Evolutionary conservation across 768 basidiomycete genomes (phyloP), one percentile per base, ranked within the genome.

Genomic region (Tephrocybe sp.): DNA sequence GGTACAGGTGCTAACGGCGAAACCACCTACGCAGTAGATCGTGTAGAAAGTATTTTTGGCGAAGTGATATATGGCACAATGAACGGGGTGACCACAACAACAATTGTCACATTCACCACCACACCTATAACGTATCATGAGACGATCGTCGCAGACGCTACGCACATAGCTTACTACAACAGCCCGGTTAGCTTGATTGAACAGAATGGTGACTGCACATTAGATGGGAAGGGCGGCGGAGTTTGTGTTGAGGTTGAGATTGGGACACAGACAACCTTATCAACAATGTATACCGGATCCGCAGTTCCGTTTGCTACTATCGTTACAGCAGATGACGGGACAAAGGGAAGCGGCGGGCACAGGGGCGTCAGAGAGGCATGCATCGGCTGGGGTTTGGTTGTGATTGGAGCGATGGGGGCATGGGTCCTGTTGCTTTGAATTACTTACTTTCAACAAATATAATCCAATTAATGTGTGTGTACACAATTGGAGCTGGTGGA

Each of bases 51-150:
- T n/a, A 36, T 50, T 2, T 44, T 30, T 11, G 24, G 19, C 22
- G 40, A 42, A 8, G 47, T 31, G 0, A 19, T n/a, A n/a, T n/a
- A n/a, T n/a, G 19, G 3, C 47, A 41, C 24, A 44, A 50, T 12
- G 41, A n/a, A n/a, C n/a, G 35, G 1, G 49, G 49, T 6, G 42
- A 43, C 41, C 44, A 44, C 41, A 50, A 40, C 19, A 34, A 32
- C 19, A n/a, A 43, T 42, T n/a, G 39, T 35, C 5, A 44, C 41
- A 19, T 6, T 6, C 3, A 37, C 36, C 4, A 50, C 41, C 24
- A 37, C 19, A n/a, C 46, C 44, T 28, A 3, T 36, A 6, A 46
- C 44, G 2, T 46, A 37, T 9, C 44, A 47, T 16, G 37, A 28
- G 5, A 47, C 37, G 5, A 37, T 47, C 36, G 11, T 47, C 0